A percentile compares a stretch with the other conserved stretches of the same genome.
phyloP scores from a whole-genome alignment of 2,329 filamentous ascomycete species.

The Rosellinia necatrix region DNA sequence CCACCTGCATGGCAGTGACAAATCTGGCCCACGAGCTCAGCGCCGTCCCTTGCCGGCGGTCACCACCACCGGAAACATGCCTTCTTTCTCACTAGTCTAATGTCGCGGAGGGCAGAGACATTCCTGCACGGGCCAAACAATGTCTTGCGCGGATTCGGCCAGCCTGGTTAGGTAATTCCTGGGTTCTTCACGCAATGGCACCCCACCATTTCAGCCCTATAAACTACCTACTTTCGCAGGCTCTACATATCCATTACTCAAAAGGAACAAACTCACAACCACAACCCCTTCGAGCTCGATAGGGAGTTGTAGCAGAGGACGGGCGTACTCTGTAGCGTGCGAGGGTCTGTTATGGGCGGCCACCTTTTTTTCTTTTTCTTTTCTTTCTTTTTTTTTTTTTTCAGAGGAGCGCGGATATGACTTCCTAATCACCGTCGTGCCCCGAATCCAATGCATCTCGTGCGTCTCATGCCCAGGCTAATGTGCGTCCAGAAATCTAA shows the following conservation, averaged over 20 bases:
- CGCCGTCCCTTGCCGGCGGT: neutral
- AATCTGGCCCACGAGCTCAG: neutral
- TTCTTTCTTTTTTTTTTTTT: neutral
- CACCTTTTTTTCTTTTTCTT: too few species aligned
- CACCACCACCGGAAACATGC: neutral
- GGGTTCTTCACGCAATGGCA: slow-evolving; percentile 21
- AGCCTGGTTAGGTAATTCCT: slow-evolving; percentile 1
- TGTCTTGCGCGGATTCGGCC: slow-evolving; percentile 24
- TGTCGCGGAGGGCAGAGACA: neutral
- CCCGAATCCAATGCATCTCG: slow-evolving; percentile 7
- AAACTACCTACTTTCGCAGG: neutral
- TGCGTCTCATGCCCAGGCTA: neutral
- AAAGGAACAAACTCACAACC: too few species aligned
- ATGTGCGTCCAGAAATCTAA: neutral
- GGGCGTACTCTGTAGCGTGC: too few species aligned
- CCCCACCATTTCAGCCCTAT: slow-evolving; percentile 41
- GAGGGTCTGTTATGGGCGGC: too few species aligned
- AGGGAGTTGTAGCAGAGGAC: too few species aligned
- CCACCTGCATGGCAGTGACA: neutral
- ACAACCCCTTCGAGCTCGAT: neutral
- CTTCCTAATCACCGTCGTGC: slow-evolving; percentile 7
- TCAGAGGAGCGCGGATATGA: neutral
- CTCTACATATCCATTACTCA: too few species aligned
- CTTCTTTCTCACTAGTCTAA: neutral
- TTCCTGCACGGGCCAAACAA: slow-evolving; percentile 22